phyloP scores from a whole-genome alignment of 805 yeast genomes.

The Ogataea naganishii region DNA sequence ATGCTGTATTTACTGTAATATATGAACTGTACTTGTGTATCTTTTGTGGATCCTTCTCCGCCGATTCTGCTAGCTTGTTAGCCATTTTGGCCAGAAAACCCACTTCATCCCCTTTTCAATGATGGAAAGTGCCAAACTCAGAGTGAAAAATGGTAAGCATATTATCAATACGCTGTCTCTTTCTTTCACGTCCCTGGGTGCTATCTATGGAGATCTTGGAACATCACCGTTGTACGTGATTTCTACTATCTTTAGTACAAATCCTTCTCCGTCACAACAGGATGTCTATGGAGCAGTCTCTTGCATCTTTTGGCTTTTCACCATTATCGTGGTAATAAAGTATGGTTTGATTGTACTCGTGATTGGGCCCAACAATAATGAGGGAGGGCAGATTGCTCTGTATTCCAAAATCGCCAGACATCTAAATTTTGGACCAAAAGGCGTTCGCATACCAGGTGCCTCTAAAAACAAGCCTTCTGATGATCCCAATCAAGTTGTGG shows the following conservation, averaged over 20 bases:
- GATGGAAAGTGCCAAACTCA: too few relatives aligned
- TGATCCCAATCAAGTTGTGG: conserved; percentile 5
- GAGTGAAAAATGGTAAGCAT: too few relatives aligned
- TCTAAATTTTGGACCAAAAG: conserved; percentile 36
- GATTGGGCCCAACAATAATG: conserved; percentile 49
- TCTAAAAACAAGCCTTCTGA: not conserved
- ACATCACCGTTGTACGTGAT: conserved; percentile 51
- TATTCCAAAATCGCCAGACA: conserved; percentile 47
- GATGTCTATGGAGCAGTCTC: conserved; percentile 44
- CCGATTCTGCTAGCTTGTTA: too few relatives aligned
- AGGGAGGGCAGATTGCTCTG: conserved; percentile 60
- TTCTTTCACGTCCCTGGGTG: conserved; percentile 43
- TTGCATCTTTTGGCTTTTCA: conserved; percentile 45
- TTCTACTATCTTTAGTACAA: conserved; percentile 25
- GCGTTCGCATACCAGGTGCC: conserved; percentile 33
- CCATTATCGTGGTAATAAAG: conserved; percentile 43
- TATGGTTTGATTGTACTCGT: conserved; percentile 39
- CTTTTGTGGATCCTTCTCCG: too few relatives aligned
- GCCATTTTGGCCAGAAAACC: too few relatives aligned
- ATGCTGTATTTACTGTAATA: too few relatives aligned
- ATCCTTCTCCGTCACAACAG: conserved; percentile 23
- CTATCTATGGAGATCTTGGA: conserved; percentile 58
- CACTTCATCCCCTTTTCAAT: too few relatives aligned
- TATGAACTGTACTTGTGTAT: too few relatives aligned
- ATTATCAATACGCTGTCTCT: conserved; percentile 10